Percentiles rank a stretch among this genome's conserved stretches.
Evolutionary conservation across 108 stramenopile genomes (phyloP).

Genomic region (Fistulifera pelliculosa): DNA sequence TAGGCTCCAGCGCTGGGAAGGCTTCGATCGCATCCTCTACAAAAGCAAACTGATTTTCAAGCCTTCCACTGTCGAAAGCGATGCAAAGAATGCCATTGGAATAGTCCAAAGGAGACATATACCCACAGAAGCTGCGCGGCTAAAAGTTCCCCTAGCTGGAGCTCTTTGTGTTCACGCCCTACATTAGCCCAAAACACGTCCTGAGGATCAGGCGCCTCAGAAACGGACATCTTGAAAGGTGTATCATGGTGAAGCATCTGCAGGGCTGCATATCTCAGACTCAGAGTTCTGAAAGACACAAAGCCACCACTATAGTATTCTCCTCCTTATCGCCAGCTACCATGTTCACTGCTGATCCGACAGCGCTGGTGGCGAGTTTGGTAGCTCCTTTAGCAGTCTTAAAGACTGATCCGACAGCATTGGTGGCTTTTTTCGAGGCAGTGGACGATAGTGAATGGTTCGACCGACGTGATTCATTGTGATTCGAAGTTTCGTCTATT

Average conservation of each 20-base stretch:
- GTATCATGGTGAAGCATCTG: conserved; percentile 28
- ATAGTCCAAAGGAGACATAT: conserved; percentile 42
- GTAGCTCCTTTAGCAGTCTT: too few species aligned
- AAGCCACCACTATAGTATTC: conserved; percentile 13
- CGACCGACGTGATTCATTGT: too few species aligned
- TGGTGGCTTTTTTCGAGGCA: too few species aligned
- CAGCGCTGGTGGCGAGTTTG: too few species aligned
- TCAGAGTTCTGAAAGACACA: conserved; percentile 19
- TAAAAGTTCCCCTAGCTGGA: conserved; percentile 26
- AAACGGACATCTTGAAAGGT: conserved; percentile 21
- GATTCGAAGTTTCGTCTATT: too few species aligned
- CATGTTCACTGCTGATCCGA: too few species aligned
- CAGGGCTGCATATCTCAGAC: conserved; percentile 18
- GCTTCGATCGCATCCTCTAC: conserved; percentile 19
- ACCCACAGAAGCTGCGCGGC: conserved; percentile 16
- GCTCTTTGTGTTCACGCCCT: conserved; percentile 17
- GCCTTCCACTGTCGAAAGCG: conserved; percentile 22
- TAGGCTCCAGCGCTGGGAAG: conserved; percentile 14
- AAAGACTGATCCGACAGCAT: too few species aligned
- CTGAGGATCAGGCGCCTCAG: conserved; percentile 19
- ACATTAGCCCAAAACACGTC: conserved; percentile 35
- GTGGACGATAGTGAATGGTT: too few species aligned
- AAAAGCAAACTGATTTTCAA: conserved; percentile 22
- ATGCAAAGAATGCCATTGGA: conserved; percentile 35
- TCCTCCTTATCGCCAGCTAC: conserved; percentile 1